Percentiles rank a stretch among this genome's conserved stretches.
phyloP scores from a whole-genome alignment of 1,284 basidiomycete genomes.

The Marasmius oreades region DNA sequence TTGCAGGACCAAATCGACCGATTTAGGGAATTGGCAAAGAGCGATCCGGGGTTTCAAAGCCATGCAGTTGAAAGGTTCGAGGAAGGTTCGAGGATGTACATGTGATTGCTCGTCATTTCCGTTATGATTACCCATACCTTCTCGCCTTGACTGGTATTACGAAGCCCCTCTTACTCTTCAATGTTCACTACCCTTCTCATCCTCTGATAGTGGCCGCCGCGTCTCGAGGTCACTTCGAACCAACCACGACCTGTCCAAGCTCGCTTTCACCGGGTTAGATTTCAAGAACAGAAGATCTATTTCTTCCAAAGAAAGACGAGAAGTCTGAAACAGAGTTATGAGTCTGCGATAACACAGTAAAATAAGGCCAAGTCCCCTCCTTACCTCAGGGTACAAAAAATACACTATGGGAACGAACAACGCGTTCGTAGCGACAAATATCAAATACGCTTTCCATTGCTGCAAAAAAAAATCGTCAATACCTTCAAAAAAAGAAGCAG shows the following conservation, averaged over 20 bases:
- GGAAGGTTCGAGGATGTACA: too few relatives aligned
- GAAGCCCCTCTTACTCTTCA: background rate
- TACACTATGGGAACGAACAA: conserved; percentile 7
- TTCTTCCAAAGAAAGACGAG: conserved; percentile 6
- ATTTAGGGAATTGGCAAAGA: too few relatives aligned
- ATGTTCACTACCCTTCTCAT: conserved; percentile 1
- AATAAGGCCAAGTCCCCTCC: background rate
- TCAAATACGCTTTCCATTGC: conserved; percentile 10
- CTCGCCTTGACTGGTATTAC: too few relatives aligned
- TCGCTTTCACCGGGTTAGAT: background rate
- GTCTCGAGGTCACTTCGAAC: background rate
- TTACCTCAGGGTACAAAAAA: conserved; percentile 8
- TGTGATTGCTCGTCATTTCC: too few relatives aligned
- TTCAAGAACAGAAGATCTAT: conserved; percentile 6
- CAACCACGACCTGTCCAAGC: conserved; percentile 2
- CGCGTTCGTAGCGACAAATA: conserved; percentile 5
- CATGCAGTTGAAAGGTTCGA: too few relatives aligned
- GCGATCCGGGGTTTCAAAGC: too few relatives aligned
- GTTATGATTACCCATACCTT: background rate
- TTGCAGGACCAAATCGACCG: too few relatives aligned
- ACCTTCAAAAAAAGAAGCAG: background rate
- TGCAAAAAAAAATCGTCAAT: background rate
- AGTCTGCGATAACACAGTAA: background rate
- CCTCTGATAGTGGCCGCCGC: background rate
- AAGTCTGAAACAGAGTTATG: background rate